A percentile compares a stretch with the other conserved stretches of the same genome.
Conservation (phyloP, 1,139 yeast species). For the Diutina pseudorugosa region DNA sequence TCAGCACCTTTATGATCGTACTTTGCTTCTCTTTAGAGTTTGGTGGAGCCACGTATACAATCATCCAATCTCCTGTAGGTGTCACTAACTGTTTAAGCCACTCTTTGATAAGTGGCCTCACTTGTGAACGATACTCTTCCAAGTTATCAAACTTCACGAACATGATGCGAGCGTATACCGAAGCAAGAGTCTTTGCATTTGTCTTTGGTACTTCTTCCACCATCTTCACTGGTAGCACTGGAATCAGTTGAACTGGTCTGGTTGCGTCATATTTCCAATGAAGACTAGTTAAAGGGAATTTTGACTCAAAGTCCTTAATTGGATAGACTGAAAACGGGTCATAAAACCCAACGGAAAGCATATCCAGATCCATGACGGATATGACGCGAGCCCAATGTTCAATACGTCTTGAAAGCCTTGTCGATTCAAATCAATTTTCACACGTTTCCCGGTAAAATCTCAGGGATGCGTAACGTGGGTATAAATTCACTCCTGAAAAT, state of each 20-base stretch:
- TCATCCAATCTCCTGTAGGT: constrained; percentile 32
- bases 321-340: constrained; percentile 74
- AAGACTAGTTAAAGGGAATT: constrained; percentile 57
- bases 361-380: constrained; percentile 7
- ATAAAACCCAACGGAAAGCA: constrained; percentile 53
- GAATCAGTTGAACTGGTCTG: constrained; percentile 55
- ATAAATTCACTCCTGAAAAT: too few species aligned
- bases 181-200: neutral
- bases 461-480: too few species aligned
- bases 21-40: constrained; percentile 32
- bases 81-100: constrained; percentile 54
- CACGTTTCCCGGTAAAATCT: too few species aligned
- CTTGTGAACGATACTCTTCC: constrained; percentile 68
- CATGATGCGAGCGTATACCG: constrained; percentile 53
- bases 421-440: too few species aligned
- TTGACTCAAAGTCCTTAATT: constrained; percentile 34
- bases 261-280: constrained; percentile 62
- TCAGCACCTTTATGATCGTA: constrained; percentile 36
- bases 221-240: constrained; percentile 44
- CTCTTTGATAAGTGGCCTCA: constrained; percentile 67
- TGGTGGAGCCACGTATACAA: constrained; percentile 42
- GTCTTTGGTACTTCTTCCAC: constrained; percentile 46
- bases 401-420: too few species aligned
- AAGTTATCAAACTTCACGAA: constrained; percentile 52
- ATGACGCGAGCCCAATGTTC: too few species aligned